These are phyloP conservation scores for Penicillium sp. DNA, from an alignment of 2,329 filamentous ascomycete species.

Conservation along the genomic window DNA sequence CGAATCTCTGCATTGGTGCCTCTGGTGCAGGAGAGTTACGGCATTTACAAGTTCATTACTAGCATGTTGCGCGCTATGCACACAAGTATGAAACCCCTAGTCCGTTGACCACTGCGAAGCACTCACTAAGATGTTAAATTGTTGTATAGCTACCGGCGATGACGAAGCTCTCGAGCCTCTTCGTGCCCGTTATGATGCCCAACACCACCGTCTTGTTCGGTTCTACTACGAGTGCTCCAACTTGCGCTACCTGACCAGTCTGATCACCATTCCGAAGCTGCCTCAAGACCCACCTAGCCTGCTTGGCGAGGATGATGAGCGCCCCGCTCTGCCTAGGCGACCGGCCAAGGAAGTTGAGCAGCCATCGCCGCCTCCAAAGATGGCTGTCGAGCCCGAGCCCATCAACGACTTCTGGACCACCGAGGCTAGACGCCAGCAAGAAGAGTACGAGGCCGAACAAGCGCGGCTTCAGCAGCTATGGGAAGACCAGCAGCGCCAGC, in stretches of 20 bases:
- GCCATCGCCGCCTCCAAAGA: conserved; percentile 66
- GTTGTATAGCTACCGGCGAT: conserved; percentile 72
- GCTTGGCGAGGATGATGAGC: conserved; percentile 77
- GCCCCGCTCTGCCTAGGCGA: conserved; percentile 77
- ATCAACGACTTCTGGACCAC: conserved; percentile 98
- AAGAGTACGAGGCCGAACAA: conserved; percentile 94
- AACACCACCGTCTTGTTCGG: conserved; percentile 92
- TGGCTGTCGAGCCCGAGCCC: conserved; percentile 77
- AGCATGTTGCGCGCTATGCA: conserved; percentile 99
- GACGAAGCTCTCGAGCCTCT: conserved; percentile 88
- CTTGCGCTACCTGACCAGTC: conserved; percentile 88
- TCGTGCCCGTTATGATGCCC: conserved; percentile 84
- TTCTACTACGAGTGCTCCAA: conserved; percentile 99
- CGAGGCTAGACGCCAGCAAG: conserved; percentile 85
- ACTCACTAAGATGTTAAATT: conserved; percentile 2
- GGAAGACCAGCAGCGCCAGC: conserved; percentile 73
- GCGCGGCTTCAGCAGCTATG: conserved; percentile 82
- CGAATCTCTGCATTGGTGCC: conserved; percentile 91
- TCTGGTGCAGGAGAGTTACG: conserved; percentile 95
- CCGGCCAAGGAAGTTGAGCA: conserved; percentile 68
- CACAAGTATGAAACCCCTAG: conserved; percentile 65
- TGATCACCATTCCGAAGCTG: conserved; percentile 94
- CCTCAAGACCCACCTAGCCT: conserved; percentile 91
- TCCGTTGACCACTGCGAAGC: not conserved
- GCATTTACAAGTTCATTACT: conserved; percentile 99